Evolutionary conservation across 2,329 filamentous ascomycete species (phyloP).

Genomic region (Dothistroma pini): DNA sequence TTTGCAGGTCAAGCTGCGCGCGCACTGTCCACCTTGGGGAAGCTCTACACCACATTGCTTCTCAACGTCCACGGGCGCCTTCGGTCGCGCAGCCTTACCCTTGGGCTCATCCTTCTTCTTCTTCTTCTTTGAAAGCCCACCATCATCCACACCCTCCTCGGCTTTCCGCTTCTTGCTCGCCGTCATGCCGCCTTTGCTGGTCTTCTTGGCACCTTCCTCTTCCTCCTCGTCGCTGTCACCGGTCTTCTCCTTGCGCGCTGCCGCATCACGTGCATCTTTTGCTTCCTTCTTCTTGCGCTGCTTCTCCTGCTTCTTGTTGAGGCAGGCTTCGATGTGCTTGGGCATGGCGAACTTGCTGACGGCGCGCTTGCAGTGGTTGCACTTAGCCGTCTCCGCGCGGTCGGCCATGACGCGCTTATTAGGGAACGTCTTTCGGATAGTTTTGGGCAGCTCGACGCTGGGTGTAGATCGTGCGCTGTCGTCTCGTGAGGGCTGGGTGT

Average conservation of each 20-base stretch:
- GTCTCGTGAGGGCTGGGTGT: constrained; percentile 4
- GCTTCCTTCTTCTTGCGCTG: constrained; percentile 61
- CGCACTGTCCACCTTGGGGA: constrained; percentile 80
- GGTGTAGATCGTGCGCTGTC: constrained; percentile 11
- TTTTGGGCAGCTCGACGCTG: constrained; percentile 60
- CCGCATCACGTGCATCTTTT: constrained; percentile 53
- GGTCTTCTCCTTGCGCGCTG: constrained; percentile 42
- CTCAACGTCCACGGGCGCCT: constrained; percentile 89
- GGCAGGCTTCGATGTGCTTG: constrained; percentile 76
- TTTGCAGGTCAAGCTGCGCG: constrained; percentile 84
- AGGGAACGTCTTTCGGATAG: constrained; percentile 71
- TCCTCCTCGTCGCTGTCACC: constrained; percentile 42
- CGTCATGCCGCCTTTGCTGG: constrained; percentile 27
- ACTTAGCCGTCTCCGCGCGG: constrained; percentile 69
- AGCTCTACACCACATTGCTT: constrained; percentile 85
- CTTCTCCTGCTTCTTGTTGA: constrained; percentile 74
- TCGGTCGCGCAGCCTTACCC: constrained; percentile 72
- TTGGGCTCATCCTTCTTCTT: constrained; percentile 51
- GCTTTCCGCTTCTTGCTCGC: constrained; percentile 45
- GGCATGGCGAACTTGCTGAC: constrained; percentile 71
- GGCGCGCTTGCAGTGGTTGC: constrained; percentile 92
- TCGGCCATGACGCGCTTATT: constrained; percentile 81
- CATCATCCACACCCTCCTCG: constrained; percentile 58
- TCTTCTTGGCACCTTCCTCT: constrained; percentile 29
- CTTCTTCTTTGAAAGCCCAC: constrained; percentile 73